These are phyloP conservation scores for Kluyveromyces dobzhanskii DNA, from an alignment of 805 yeast species.

Conservation along the genomic window DNA sequence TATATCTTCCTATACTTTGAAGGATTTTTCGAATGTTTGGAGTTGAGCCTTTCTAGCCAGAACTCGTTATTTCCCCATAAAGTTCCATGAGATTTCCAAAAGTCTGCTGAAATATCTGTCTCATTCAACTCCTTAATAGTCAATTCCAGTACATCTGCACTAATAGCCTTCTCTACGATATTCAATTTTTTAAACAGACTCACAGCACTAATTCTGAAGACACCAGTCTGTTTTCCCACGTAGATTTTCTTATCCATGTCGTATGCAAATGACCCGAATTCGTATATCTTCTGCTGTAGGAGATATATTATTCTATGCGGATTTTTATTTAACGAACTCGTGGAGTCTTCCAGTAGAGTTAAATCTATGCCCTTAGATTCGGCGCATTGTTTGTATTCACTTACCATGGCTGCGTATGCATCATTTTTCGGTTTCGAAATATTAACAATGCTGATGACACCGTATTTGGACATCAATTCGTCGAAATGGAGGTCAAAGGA, in stretches of 20 bases:
- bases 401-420: constrained; percentile 55
- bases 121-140: constrained; percentile 37
- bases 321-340: constrained; percentile 30
- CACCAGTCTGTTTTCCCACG: constrained; percentile 80
- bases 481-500: constrained; percentile 80
- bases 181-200: constrained; percentile 87
- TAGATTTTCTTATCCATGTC: constrained; percentile 53
- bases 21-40: constrained; percentile 26
- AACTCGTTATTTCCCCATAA: constrained; percentile 94
- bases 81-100: constrained; percentile 62
- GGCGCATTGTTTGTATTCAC: constrained; percentile 50
- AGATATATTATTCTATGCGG: constrained; percentile 39
- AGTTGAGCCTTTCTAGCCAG: constrained; percentile 72
- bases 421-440: constrained; percentile 59
- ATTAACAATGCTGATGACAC: constrained; percentile 77
- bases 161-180: constrained; percentile 59
- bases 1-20: constrained; percentile 24
- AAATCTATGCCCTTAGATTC: constrained; percentile 26
- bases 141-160: constrained; percentile 51
- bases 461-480: constrained; percentile 61
- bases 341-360: constrained; percentile 32
- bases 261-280: constrained; percentile 78
- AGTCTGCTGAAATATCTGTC: constrained; percentile 33
- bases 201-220: constrained; percentile 80
- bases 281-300: constrained; percentile 57